Percentiles rank a stretch among this genome's conserved stretches.
These are phyloP conservation scores for Kazachstania taianensis DNA, from an alignment of 805 yeast genomes.

Conservation along the genomic window DNA sequence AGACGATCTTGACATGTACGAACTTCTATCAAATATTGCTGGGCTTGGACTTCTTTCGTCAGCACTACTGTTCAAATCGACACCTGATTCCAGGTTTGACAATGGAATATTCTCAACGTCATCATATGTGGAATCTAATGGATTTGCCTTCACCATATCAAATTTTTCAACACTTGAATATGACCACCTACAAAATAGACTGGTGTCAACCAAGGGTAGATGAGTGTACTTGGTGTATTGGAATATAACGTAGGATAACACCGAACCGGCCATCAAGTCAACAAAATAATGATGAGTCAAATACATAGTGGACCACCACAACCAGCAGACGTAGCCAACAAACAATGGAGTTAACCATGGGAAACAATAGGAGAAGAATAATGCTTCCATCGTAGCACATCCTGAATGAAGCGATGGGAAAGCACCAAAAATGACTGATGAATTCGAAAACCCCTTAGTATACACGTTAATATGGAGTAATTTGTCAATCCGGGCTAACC, in stretches of 20 bases:
- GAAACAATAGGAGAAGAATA: slow-evolving; percentile 74
- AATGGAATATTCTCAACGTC: slow-evolving; percentile 29
- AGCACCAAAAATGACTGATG: slow-evolving; percentile 94
- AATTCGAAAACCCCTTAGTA: slow-evolving; percentile 68
- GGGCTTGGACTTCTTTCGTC: slow-evolving; percentile 15
- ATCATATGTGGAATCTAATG: slow-evolving; percentile 22
- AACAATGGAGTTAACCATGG: slow-evolving; percentile 60
- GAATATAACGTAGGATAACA: slow-evolving; percentile 64
- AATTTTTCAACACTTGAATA: slow-evolving; percentile 35
- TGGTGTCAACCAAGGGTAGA: slow-evolving; percentile 50
- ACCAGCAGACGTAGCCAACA: slow-evolving; percentile 74
- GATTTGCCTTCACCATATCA: slow-evolving; percentile 29
- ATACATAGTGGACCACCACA: slow-evolving; percentile 99
- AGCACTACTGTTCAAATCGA: slow-evolving; percentile 1
- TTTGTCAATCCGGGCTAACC: slow-evolving; percentile 76
- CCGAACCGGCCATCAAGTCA: slow-evolving; percentile 89
- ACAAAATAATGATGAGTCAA: slow-evolving; percentile 93
- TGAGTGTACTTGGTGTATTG: slow-evolving; percentile 54
- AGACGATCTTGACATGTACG: slow-evolving; percentile 26
- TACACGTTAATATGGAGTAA: slow-evolving; percentile 74
- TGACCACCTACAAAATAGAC: slow-evolving; percentile 60
- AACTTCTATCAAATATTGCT: slow-evolving; percentile 27
- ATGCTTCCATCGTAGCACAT: slow-evolving; percentile 86
- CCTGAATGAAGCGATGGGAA: slow-evolving; percentile 84
- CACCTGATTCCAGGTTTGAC: not conserved